These are phyloP conservation scores for Cordyceps pruinosa DNA, from an alignment of 2,329 filamentous ascomycete genomes.

Conservation along the genomic window DNA sequence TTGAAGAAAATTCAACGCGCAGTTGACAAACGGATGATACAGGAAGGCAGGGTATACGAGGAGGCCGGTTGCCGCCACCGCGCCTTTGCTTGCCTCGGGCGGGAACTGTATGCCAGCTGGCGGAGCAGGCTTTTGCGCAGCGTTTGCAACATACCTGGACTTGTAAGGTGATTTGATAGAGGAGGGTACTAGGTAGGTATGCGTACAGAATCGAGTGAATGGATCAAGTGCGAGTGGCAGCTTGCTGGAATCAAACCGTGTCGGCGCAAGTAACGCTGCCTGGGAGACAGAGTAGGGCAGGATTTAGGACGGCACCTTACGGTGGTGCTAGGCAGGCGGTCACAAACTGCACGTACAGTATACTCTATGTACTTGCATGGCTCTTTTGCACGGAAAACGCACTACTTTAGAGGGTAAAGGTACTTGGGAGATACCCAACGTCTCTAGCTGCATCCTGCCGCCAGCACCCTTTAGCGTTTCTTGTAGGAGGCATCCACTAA, in stretches of 20 bases:
- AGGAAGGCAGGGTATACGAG: neutral
- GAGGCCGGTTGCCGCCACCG: neutral
- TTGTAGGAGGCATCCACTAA: too few relatives aligned
- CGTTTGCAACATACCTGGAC: neutral
- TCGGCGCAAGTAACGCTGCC: neutral
- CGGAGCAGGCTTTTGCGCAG: neutral
- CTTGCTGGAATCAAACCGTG: neutral
- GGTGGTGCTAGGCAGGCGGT: neutral
- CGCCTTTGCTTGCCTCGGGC: neutral
- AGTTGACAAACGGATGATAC: neutral
- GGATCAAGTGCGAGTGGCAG: too few relatives aligned
- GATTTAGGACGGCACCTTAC: neutral
- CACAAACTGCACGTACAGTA: neutral
- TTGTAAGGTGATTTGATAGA: neutral
- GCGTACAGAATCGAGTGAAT: neutral
- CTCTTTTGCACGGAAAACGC: neutral
- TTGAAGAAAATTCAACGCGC: neutral
- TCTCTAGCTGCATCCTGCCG: too few relatives aligned
- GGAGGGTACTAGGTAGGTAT: neutral
- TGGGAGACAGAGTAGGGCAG: neutral
- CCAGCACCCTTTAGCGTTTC: too few relatives aligned
- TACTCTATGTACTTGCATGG: neutral
- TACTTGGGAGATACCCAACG: neutral
- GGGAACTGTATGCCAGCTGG: neutral
- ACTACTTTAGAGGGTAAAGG: accelerated